phyloP scores from a whole-genome alignment of 345 rosid genomes.

The Geranium brycei region DNA sequence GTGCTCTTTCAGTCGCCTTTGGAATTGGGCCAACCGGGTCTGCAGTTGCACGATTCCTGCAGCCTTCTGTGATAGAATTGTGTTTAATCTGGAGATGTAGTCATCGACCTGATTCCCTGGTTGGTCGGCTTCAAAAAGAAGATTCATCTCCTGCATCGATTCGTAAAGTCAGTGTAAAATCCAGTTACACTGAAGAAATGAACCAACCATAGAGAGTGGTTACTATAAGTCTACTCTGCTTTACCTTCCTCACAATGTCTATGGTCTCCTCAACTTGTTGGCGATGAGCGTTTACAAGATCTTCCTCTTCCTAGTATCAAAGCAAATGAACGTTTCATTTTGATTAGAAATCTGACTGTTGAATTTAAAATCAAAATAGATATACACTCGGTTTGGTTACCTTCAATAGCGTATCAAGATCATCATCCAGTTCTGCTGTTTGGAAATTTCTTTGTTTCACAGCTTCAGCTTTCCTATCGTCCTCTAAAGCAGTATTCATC shows the following conservation, averaged over 20 bases:
- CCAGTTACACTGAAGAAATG: not conserved
- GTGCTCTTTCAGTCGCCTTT: conserved; percentile 34
- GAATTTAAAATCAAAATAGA: not conserved
- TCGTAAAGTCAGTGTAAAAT: not conserved
- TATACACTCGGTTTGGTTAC: conserved; percentile 10
- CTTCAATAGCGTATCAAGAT: conserved; percentile 37
- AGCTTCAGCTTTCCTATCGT: conserved; percentile 12
- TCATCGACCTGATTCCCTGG: conserved; percentile 48
- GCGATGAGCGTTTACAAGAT: conserved; percentile 46
- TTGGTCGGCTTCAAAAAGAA: conserved; percentile 48
- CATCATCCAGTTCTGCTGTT: conserved; percentile 20
- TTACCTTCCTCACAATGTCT: conserved; percentile 39
- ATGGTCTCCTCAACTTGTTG: conserved; percentile 46
- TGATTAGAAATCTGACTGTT: not conserved
- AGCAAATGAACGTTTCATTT: conserved; percentile 3
- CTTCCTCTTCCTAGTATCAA: conserved; percentile 39
- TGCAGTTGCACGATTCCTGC: conserved; percentile 47
- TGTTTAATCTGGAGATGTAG: conserved; percentile 35
- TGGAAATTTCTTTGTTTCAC: conserved; percentile 11
- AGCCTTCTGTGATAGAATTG: conserved; percentile 49
- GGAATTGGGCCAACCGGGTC: conserved; percentile 37
- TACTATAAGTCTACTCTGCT: not conserved
- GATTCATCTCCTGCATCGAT: conserved; percentile 47
- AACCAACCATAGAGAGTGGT: not conserved
- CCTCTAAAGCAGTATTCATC: conserved; percentile 10